Base-by-base conservation (phyloP, 2,329 filamentous ascomycete genomes). In the Elsinoe fawcettii region DNA sequence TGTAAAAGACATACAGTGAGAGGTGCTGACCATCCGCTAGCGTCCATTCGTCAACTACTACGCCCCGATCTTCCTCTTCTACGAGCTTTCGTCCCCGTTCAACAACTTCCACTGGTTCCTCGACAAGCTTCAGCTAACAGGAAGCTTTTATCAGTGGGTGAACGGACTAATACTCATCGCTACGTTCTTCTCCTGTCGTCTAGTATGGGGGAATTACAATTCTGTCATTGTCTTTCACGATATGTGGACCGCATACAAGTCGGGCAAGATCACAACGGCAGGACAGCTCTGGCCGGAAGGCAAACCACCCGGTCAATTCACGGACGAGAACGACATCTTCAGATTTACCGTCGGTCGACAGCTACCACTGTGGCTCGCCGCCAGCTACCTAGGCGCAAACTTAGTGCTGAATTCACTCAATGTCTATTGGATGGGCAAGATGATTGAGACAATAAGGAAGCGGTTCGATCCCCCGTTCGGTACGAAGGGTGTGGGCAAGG, bases 31-130 rank as follows among this genome's bases (percentile, higher is more conserved):
- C 39, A 30, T 2, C 22, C 5, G 47, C 55, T 67, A 93, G 88
- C 80, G 87, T 60, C 89, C 89, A 1, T 91, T 92, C 66, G 79
- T 91, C 62, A 91, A 92, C 75, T 91, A 85, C 75, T 95, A 93
- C 71, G 86, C 81, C 58, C 80, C 81, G 58, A 82, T 83, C 59
- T 95, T 95, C 71, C 88, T 95, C 66, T 84, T 93, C 59, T 95
- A 90, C 81, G 89, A 95, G 71, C 80, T 95, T 37, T 91, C 87
- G 23, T 87, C 86, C 3, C 88, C 88, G 6, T 91, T 93, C 71
- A 79, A 93, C 58, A 95, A 95, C 69, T 81, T 92, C 68, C 89
- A 95, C 76, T 95, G 89, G 89, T 93, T 93, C 75, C 88, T 87
- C 73, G 89, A 95, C 73, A 95, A 95, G 75, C 75, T 92, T 59